Percentiles rank a stretch among this genome's conserved stretches.
Conservation (phyloP, 129 eudicot genomes). For the Flaveria linearis region DNA sequence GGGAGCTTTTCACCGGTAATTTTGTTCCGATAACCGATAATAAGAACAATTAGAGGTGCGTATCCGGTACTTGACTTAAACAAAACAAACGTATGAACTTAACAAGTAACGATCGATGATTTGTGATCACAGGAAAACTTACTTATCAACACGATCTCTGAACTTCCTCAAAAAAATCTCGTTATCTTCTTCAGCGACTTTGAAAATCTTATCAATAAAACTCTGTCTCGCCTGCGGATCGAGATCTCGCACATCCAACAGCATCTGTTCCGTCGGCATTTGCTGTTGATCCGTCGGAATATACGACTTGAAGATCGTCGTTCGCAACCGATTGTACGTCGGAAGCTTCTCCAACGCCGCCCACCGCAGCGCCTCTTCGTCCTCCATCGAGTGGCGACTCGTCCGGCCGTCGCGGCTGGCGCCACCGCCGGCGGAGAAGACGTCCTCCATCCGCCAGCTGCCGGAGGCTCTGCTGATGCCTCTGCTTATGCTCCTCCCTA, state of each 20-base stretch:
- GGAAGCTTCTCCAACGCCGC: slow-evolving; percentile 62
- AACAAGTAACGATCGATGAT: too few relatives aligned
- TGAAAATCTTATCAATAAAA: slow-evolving; percentile 59
- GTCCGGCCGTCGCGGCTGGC: slow-evolving; percentile 37
- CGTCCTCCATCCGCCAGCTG: slow-evolving; percentile 38
- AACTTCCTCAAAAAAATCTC: slow-evolving; percentile 66
- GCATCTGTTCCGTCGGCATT: slow-evolving; percentile 25
- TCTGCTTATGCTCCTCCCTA: slow-evolving; percentile 28
- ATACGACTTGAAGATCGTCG: slow-evolving; percentile 53
- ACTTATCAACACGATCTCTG: slow-evolving; percentile 71
- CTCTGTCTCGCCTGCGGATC: slow-evolving; percentile 50
- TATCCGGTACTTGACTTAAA: too few relatives aligned
- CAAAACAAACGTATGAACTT: background rate
- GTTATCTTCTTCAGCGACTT: slow-evolving; percentile 79
- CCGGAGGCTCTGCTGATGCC: slow-evolving; percentile 27
- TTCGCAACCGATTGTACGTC: slow-evolving; percentile 62
- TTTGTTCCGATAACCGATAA: background rate
- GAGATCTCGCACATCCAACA: slow-evolving; percentile 53
- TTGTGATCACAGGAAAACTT: slow-evolving; percentile 21
- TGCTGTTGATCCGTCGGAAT: slow-evolving; percentile 17
- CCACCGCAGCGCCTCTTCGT: slow-evolving; percentile 69
- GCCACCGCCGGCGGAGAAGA: slow-evolving; percentile 28
- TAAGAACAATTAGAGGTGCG: too few relatives aligned
- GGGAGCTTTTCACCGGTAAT: background rate
- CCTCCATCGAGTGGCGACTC: slow-evolving; percentile 43